Percentiles rank a stretch among this genome's conserved stretches.
Evolutionary conservation across 2,329 filamentous ascomycete genomes (phyloP).

Genomic region (Diaporthe ampelina): DNA sequence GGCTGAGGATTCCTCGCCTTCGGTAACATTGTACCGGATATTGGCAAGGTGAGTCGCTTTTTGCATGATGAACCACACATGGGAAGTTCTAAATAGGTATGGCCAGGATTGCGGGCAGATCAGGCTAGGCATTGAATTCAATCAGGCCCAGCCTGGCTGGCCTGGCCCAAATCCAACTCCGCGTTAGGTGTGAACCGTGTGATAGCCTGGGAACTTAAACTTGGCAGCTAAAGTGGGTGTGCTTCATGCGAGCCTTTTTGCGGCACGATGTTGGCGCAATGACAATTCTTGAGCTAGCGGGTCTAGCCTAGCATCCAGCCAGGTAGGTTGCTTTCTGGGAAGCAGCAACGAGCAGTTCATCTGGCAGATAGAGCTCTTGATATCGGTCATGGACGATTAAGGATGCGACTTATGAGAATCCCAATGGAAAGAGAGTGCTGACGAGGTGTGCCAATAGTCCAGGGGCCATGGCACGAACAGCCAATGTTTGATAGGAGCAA

Average conservation of each 20-base stretch:
- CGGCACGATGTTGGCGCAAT: conserved; percentile 6
- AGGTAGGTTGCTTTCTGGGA: neutral
- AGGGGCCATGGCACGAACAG: conserved; percentile 30
- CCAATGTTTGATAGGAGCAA: conserved; percentile 36
- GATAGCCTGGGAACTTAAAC: conserved; percentile 23
- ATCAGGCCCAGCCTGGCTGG: conserved; percentile 2
- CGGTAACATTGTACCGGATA: conserved; percentile 31
- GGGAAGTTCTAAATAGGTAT: conserved; percentile 9
- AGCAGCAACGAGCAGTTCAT: neutral
- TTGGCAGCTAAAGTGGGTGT: conserved; percentile 32
- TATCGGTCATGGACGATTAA: neutral
- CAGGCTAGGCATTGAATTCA: conserved; percentile 24
- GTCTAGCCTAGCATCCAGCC: conserved; percentile 6
- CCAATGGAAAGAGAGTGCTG: conserved; percentile 29
- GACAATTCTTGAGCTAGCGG: neutral
- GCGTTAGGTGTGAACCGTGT: conserved; percentile 25
- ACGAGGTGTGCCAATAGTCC: conserved; percentile 18
- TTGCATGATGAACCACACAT: conserved; percentile 21
- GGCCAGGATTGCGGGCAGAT: conserved; percentile 34
- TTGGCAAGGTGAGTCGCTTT: conserved; percentile 15
- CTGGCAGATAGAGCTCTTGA: neutral
- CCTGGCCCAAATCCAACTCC: conserved; percentile 17
- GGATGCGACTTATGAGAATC: conserved; percentile 7
- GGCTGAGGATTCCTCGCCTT: conserved; percentile 21
- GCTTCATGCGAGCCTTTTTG: conserved; percentile 27